Evolutionary conservation across 116 monocot species (phyloP), one percentile per base, ranked within the genome.

Genomic region (Cymodocea nodosa): DNA sequence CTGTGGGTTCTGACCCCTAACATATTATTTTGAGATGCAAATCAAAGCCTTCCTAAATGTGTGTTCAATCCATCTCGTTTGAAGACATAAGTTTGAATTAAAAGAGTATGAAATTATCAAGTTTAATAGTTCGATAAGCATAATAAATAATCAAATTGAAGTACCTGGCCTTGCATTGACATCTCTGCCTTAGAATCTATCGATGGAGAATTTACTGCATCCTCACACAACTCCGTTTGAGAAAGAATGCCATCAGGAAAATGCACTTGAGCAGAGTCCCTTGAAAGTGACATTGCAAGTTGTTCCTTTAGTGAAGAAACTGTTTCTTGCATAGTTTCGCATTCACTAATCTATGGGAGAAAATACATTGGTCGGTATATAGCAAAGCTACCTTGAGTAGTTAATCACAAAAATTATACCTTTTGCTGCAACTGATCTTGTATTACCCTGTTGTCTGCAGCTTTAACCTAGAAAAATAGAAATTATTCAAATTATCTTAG

Each of bases 401-500:
- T 10, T 44, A 44, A 44, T 44, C 44, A 44, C 1, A 10, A 44
- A 44, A 3, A 35, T 23, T 23, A n/a, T 35, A 93, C 93, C 93
- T 89, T 93, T 60, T 93, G 78, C 51, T 84, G 73, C 39, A 86
- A 73, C 73, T 93, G 89, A 63, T 93, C 86, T 69, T 89, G 83
- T 34, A 93, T 81, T 34, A 89, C 65, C 77, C 93, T 83, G 77
- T 89, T 86, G 65, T 89, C 86, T 49, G 93, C 89, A 73, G 80
- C 73, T 81, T 89, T 86, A 30, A 93, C 89, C 93, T 88, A 62
- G 48, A 19, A 54, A 74, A 12, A 61, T 62, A 15, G 10, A 70
- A 62, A 25, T 51, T 18, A 55, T 56, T 18, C 36, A 36, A 52
- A n/a, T 30, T 30, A 30, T 30, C 30, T 30, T 30, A 3, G 30